Base-by-base conservation (phyloP, 2,329 filamentous ascomycete genomes). In the Aspergillus sergii region DNA sequence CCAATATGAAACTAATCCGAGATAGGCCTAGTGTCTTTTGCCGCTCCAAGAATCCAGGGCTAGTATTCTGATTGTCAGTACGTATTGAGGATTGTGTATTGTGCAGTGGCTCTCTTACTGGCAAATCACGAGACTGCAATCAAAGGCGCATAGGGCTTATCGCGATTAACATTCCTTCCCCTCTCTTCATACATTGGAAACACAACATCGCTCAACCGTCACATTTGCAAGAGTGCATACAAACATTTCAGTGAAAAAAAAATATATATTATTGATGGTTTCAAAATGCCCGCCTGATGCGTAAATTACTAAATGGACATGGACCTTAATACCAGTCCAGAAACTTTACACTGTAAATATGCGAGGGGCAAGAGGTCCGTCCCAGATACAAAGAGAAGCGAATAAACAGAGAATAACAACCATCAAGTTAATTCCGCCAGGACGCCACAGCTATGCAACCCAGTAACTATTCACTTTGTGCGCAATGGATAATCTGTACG, bases 361-460 rank as follows among this genome's bases (percentile, higher is more conserved):
- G 39, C 39, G 39, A 34, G 14, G 34, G 14, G 34, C 14, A 36
- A 36, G 7, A 19, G 39, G 39, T 41, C 39, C 39, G 39, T 41
- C 39, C 39, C 39, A n/a, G 19, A 9, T 8, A 36, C n/a, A 54
- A 26, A 54, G 16, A 32, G 12, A 51, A 51, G n/a, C 14, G 3
- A 51, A n/a, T 11, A n/a, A 51, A 51, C n/a, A 51, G 48, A 51
- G 6, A 32, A 32, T 10, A 16, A 21, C 39, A 41, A n/a, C 2
- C 34, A 54, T 36, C 10, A 19, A 14, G n/a, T n/a, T 14, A 26
- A 55, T 55, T 55, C 7, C 51, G 12, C 62, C 61, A 66, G 56
- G 63, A 73, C 72, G 68, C 72, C 73, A 54, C 65, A 70, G 72
- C 69, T 76, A 75, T 76, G 71, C 68, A 71, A 68, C 67, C 62